These are phyloP conservation scores for Solanum medicagineum DNA, from an alignment of 257 asterid genomes.

Conservation along the genomic window DNA sequence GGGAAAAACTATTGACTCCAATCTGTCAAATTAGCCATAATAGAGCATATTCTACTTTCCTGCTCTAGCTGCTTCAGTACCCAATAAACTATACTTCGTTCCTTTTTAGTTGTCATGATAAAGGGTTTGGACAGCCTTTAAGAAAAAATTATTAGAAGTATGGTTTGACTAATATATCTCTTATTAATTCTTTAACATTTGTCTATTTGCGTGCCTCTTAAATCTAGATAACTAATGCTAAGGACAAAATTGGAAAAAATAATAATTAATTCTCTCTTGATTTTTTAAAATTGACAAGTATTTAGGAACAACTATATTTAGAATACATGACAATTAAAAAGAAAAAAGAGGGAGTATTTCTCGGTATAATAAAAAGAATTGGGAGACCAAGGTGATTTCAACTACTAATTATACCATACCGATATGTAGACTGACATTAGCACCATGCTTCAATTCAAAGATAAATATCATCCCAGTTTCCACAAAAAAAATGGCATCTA, in stretches of 20 bases:
- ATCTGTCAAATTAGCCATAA: neutral
- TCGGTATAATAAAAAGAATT: neutral
- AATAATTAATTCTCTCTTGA: too few relatives aligned
- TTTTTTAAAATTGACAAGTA: too few relatives aligned
- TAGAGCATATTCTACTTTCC: neutral
- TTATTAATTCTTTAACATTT: too few relatives aligned
- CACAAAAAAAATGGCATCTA: neutral
- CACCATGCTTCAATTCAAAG: neutral
- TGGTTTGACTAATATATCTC: too few relatives aligned
- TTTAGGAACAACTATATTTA: too few relatives aligned
- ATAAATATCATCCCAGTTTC: neutral
- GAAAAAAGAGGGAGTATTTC: neutral
- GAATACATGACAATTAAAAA: too few relatives aligned
- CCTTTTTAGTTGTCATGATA: too few relatives aligned
- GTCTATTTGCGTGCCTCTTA: too few relatives aligned
- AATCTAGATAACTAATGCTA: too few relatives aligned
- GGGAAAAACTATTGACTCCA: neutral
- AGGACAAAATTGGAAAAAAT: too few relatives aligned
- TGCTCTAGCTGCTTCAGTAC: neutral
- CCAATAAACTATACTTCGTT: neutral
- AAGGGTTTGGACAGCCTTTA: too few relatives aligned
- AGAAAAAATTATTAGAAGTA: too few relatives aligned
- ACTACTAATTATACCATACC: neutral
- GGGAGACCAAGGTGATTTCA: neutral
- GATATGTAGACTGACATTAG: neutral